Evolutionary conservation across 768 basidiomycete genomes (phyloP), one percentile per base, ranked within the genome.

Genomic region (Leccinellum rugosiceps): DNA sequence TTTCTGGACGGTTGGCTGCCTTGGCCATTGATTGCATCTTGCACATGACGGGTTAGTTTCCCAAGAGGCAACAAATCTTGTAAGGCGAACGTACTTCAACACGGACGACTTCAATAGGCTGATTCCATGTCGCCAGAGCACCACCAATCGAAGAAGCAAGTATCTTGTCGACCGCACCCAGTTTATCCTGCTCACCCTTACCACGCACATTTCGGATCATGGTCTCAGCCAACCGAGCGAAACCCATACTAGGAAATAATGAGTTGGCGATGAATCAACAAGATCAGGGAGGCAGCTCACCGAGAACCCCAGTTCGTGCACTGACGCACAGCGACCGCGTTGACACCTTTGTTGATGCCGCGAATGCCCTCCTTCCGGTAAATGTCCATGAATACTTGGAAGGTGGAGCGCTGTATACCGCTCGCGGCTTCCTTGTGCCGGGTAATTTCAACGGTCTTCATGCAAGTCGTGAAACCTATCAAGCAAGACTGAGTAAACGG

Each of bases 1-100:
- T 98, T 44, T 85, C 91, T 1, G 95, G 94, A 48, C 94, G 87
- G 69, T 92, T 92, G 21, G 81, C 80, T 6, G 74, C 65, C 74
- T 98, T 98, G 25, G 92, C 86, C 90, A 98, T 98, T 50, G 94
- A 96, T 84, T 99, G 97, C 97, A 99, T 98, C 92, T 97, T 69
- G 57, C 2, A n/a, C 4, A 38, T 41, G 28, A 57, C 43, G 14
- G 34, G 50, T 62, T 60, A 61, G 52, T 50, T 52, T 26, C 52
- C 21, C 17, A n/a, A 25, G 8, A 28, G 4, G 35, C n/a, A 1
- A 50, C 3, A 4, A 28, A 6, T 7, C 2, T 19, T 2, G 6
- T 14, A 31, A 41, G 43, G 26, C 21, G 19, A 28, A 63, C 71
- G 44, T 70, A 92, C 94, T 81, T 97, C 95, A 31, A 98, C 94